A percentile compares a stretch with the other conserved stretches of the same genome.
Evolutionary conservation across 805 yeast genomes (phyloP).

Genomic region (Phaffomyces opuntiae): DNA sequence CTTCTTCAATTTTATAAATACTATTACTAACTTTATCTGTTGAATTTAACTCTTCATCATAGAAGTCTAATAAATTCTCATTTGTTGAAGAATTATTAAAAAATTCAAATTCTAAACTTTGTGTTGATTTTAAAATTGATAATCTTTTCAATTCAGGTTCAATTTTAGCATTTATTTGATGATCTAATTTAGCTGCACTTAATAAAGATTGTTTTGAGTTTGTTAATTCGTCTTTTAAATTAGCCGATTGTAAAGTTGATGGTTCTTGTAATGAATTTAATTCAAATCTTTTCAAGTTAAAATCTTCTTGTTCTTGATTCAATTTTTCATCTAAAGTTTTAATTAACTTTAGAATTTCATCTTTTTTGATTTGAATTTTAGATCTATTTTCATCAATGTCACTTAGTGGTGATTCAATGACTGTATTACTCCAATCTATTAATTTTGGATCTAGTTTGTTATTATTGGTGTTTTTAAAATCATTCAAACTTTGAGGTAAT

Average conservation of each 20-base stretch:
- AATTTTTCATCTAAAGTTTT: conserved; percentile 29
- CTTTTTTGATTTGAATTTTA: conserved; percentile 25
- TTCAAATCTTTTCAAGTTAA: conserved; percentile 26
- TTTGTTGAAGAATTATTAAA: conserved; percentile 9
- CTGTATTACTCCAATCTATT: conserved; percentile 21
- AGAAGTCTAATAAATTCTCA: conserved; percentile 62
- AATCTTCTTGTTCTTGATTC: conserved; percentile 30
- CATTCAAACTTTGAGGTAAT: conserved; percentile 59
- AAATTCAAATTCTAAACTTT: conserved; percentile 19
- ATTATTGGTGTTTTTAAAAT: conserved; percentile 33
- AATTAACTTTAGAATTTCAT: conserved; percentile 31
- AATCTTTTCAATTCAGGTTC: conserved; percentile 37
- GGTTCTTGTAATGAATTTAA: conserved; percentile 30
- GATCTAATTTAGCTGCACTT: conserved; percentile 57
- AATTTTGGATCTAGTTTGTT: conserved; percentile 26
- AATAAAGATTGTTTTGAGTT: conserved; percentile 51
- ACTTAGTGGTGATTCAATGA: conserved; percentile 22
- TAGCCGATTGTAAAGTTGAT: conserved; percentile 28
- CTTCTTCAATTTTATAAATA: conserved; percentile 47
- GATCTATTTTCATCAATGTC: conserved; percentile 26
- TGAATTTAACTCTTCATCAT: conserved; percentile 31
- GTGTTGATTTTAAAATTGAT: conserved; percentile 38
- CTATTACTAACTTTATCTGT: conserved; percentile 26
- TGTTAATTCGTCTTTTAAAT: conserved; percentile 49
- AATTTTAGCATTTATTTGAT: conserved; percentile 41